Conservation (phyloP, 495 filamentous ascomycete genomes). For the Aspergillus funiculosus region DNA sequence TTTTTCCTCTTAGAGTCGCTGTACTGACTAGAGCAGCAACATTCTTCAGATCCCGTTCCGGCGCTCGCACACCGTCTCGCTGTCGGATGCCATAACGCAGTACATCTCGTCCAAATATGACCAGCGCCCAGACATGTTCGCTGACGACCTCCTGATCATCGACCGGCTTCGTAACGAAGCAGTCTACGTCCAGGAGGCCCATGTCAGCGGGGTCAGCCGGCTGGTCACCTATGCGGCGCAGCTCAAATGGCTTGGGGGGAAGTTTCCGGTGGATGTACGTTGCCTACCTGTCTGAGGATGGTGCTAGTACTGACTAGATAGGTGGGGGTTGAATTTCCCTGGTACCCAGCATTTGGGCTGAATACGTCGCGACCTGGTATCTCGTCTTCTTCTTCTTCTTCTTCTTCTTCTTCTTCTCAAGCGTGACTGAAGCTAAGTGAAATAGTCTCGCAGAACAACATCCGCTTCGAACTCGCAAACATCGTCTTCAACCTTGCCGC, state of each 20-base stretch:
- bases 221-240: slow-evolving; percentile 86
- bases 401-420: background rate
- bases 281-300: background rate
- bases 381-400: slow-evolving; percentile 13
- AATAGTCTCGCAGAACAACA: slow-evolving; percentile 74
- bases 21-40: slow-evolving; percentile 23
- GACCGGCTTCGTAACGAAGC: slow-evolving; percentile 77
- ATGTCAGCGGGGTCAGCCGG: slow-evolving; percentile 82
- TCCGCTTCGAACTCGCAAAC: slow-evolving; percentile 93
- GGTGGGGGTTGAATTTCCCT: slow-evolving; percentile 93
- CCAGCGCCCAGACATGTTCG: slow-evolving; percentile 97
- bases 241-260: slow-evolving; percentile 87
- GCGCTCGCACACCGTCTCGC: slow-evolving; percentile 65
- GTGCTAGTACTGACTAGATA: slow-evolving; percentile 24
- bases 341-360: slow-evolving; percentile 91
- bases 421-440: background rate
- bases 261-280: slow-evolving; percentile 92
- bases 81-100: slow-evolving; percentile 79
- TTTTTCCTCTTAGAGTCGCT: background rate
- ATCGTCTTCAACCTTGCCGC: slow-evolving; percentile 88
- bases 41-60: slow-evolving; percentile 77
- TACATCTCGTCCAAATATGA: slow-evolving; percentile 99
- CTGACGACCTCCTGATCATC: slow-evolving; percentile 78
- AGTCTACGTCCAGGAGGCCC: slow-evolving; percentile 79
- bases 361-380: slow-evolving; percentile 67